Conservation (phyloP, 2,329 filamentous ascomycete genomes). For the Aspergillus aculeatinus region DNA sequence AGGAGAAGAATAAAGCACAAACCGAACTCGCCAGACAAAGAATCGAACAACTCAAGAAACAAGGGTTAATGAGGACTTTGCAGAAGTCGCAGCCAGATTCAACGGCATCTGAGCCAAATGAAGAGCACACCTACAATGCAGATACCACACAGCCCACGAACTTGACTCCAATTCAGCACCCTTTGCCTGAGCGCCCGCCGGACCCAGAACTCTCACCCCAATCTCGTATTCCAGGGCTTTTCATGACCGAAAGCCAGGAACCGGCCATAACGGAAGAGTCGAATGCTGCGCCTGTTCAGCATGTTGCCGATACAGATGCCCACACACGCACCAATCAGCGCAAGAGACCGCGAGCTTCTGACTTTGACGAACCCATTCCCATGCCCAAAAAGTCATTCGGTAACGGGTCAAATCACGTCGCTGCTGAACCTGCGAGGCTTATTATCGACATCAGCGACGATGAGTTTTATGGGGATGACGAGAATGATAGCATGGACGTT, state of each 20-base stretch:
- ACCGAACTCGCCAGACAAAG: conserved; percentile 77
- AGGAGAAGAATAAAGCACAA: conserved; percentile 59
- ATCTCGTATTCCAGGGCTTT: conserved; percentile 53
- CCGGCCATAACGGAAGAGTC: conserved; percentile 8
- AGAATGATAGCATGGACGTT: conserved; percentile 31
- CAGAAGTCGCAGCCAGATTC: conserved; percentile 26
- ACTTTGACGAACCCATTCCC: conserved; percentile 61
- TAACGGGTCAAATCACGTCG: conserved; percentile 43
- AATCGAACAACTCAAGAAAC: conserved; percentile 70
- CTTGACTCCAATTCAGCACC: conserved; percentile 31
- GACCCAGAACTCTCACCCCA: conserved; percentile 28
- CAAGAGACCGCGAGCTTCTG: conserved; percentile 67
- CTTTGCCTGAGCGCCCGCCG: conserved; percentile 40
- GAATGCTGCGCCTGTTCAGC: conserved; percentile 12
- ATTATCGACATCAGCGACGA: conserved; percentile 85
- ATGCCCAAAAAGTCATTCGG: conserved; percentile 62
- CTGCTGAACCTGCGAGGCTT: conserved; percentile 57
- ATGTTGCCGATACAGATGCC: conserved; percentile 21
- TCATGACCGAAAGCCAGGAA: conserved; percentile 41
- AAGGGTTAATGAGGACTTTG: conserved; percentile 42
- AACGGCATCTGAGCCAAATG: conserved; percentile 7
- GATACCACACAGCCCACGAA: conserved; percentile 8
- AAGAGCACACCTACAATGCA: conserved; percentile 2
- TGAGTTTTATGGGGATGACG: conserved; percentile 47
- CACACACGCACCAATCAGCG: conserved; percentile 29